These are phyloP conservation scores for Russula lepida DNA, from an alignment of 768 basidiomycete species.

Conservation along the genomic window DNA sequence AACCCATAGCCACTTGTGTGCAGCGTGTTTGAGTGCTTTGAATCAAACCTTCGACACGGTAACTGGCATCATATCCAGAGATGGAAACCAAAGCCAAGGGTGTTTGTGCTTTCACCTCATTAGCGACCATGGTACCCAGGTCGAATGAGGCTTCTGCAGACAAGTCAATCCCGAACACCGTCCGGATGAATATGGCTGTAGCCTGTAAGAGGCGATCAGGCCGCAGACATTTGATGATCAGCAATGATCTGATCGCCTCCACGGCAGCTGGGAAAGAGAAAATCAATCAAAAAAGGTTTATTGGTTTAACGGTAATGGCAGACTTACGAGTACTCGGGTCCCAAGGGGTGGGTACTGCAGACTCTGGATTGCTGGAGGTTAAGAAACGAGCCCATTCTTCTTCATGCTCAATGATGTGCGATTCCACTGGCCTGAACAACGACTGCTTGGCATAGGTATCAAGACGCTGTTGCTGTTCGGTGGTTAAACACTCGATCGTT, in stretches of 20 bases:
- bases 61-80: conserved; percentile 97
- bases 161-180: conserved; percentile 77
- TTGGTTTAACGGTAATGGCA: neutral
- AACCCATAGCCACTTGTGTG: conserved; percentile 94
- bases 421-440: conserved; percentile 69
- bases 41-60: conserved; percentile 83
- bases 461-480: conserved; percentile 64
- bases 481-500: conserved; percentile 43
- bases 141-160: conserved; percentile 66
- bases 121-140: conserved; percentile 63
- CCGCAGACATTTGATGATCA: conserved; percentile 84
- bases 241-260: conserved; percentile 64
- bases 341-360: conserved; percentile 69
- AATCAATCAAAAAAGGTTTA: conserved; percentile 18
- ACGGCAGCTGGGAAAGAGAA: conserved; percentile 44
- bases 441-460: conserved; percentile 61
- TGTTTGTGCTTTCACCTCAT: conserved; percentile 72
- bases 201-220: conserved; percentile 88
- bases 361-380: conserved; percentile 57
- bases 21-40: conserved; percentile 70
- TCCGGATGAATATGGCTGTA: conserved; percentile 62
- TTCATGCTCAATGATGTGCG: conserved; percentile 51
- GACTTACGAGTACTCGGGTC: conserved; percentile 65
- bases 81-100: conserved; percentile 90
- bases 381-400: conserved; percentile 69